Evolutionary conservation across 805 yeast genomes (phyloP).

Genomic region (Metahyphopichia silvanorum): DNA sequence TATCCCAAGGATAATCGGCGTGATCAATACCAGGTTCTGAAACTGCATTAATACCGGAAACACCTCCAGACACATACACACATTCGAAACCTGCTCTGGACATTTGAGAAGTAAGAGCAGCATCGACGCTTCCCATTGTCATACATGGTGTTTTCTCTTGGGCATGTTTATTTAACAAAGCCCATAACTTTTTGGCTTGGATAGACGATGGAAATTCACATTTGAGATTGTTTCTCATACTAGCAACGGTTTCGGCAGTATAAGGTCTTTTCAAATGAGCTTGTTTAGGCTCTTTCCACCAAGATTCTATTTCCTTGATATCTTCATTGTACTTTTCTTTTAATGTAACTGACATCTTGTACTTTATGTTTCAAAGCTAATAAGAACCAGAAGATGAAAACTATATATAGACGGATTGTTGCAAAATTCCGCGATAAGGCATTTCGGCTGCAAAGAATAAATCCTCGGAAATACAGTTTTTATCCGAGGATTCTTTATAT

Average conservation of each 20-base stretch:
- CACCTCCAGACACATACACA: slow-evolving; percentile 61
- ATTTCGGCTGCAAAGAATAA: too few species aligned
- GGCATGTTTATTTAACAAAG: slow-evolving; percentile 38
- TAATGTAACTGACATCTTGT: too few species aligned
- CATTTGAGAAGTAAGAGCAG: slow-evolving; percentile 58
- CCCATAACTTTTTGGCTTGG: slow-evolving; percentile 53
- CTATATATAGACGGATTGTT: too few species aligned
- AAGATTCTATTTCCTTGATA: slow-evolving; percentile 6
- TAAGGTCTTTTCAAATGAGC: slow-evolving; percentile 43
- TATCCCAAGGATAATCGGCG: slow-evolving; percentile 68
- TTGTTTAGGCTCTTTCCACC: slow-evolving; percentile 9
- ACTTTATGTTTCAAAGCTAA: too few species aligned
- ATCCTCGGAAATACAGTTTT: too few species aligned
- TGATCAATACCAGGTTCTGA: slow-evolving; percentile 65
- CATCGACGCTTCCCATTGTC: slow-evolving; percentile 61
- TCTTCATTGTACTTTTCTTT: slow-evolving; percentile 14
- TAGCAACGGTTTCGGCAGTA: slow-evolving; percentile 49
- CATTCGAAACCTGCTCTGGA: slow-evolving; percentile 47
- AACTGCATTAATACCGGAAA: slow-evolving; percentile 54
- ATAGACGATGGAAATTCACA: slow-evolving; percentile 43
- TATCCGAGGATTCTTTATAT: too few species aligned
- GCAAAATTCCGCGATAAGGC: too few species aligned
- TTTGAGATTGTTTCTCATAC: slow-evolving; percentile 49
- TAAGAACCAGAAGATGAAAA: too few species aligned
- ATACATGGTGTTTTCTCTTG: slow-evolving; percentile 45